These are phyloP conservation scores for Hyphodiscus sp. DNA, from an alignment of 2,329 filamentous ascomycete species.

Conservation along the genomic window DNA sequence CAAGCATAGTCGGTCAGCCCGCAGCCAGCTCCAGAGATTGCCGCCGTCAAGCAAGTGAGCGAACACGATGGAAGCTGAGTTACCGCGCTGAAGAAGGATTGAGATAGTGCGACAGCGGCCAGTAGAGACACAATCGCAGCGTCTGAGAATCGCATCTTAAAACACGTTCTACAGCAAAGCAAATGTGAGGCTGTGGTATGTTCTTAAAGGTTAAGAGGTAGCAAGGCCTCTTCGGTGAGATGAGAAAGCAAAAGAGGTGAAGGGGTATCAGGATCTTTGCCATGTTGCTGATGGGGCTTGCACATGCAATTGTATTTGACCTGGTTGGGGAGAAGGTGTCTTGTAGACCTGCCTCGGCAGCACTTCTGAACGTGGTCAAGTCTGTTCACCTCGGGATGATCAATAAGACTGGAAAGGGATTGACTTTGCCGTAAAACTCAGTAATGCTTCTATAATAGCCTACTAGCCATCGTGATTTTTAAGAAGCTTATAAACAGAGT, in stretches of 20 bases:
- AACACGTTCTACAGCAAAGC: not conserved
- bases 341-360: not conserved
- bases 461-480: no score
- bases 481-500: no score
- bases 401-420: not conserved
- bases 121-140: slow-evolving; percentile 8
- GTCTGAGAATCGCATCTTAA: slow-evolving; percentile 15
- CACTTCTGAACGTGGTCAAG: not conserved
- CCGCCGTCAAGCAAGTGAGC: slow-evolving; percentile 15
- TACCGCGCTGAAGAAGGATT: slow-evolving; percentile 11
- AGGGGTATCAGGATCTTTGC: not conserved
- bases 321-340: not conserved
- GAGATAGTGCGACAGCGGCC: slow-evolving; percentile 15
- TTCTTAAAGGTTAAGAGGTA: not conserved
- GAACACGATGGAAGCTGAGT: slow-evolving; percentile 20
- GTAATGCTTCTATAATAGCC: no score
- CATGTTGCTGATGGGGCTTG: not conserved
- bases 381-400: not conserved
- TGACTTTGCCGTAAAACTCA: not conserved
- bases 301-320: no score
- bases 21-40: slow-evolving; percentile 16
- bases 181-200: not conserved
- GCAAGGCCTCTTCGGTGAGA: not conserved
- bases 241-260: not conserved
- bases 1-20: slow-evolving; percentile 17